Conservation (phyloP, 371 early-diverging fungal genomes). For the Lichtheimia corymbifera region DNA sequence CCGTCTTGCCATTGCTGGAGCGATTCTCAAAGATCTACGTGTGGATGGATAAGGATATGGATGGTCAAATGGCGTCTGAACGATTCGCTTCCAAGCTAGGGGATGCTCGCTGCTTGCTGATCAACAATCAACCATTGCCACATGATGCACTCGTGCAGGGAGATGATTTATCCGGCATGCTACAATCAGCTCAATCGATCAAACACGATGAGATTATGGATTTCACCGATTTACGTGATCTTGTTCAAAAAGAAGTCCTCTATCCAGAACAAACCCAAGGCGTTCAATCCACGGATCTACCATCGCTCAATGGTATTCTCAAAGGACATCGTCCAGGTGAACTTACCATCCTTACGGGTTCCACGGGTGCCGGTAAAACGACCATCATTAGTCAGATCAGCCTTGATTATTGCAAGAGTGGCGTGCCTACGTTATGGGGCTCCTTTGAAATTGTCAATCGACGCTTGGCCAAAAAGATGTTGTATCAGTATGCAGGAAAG, state of each 20-base stretch:
- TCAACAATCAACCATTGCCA: slow-evolving; percentile 46
- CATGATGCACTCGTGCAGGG: slow-evolving; percentile 36
- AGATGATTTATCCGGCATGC: slow-evolving; percentile 30
- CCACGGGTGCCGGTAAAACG: slow-evolving; percentile 80
- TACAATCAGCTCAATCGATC: slow-evolving; percentile 45
- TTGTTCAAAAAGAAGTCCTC: slow-evolving; percentile 66
- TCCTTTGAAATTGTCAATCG: slow-evolving; percentile 79
- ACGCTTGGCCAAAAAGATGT: slow-evolving; percentile 72
- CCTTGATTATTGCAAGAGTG: slow-evolving; percentile 72
- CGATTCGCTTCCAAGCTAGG: slow-evolving; percentile 68
- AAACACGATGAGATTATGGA: slow-evolving; percentile 69
- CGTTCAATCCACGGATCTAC: slow-evolving; percentile 61
- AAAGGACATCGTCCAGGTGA: slow-evolving; percentile 81
- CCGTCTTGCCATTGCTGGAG: slow-evolving; percentile 62
- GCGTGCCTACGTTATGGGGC: slow-evolving; percentile 80
- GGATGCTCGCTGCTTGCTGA: slow-evolving; percentile 56
- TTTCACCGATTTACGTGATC: slow-evolving; percentile 62
- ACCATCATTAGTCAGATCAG: slow-evolving; percentile 77
- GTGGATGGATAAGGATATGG: slow-evolving; percentile 74
- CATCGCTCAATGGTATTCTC: slow-evolving; percentile 59
- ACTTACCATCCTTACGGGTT: slow-evolving; percentile 73
- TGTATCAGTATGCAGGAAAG: slow-evolving; percentile 67
- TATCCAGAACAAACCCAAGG: slow-evolving; percentile 70
- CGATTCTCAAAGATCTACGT: slow-evolving; percentile 65
- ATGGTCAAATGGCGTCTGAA: slow-evolving; percentile 62